phyloP scores from a whole-genome alignment of 495 filamentous ascomycete species.

The Oidiodendron maius region DNA sequence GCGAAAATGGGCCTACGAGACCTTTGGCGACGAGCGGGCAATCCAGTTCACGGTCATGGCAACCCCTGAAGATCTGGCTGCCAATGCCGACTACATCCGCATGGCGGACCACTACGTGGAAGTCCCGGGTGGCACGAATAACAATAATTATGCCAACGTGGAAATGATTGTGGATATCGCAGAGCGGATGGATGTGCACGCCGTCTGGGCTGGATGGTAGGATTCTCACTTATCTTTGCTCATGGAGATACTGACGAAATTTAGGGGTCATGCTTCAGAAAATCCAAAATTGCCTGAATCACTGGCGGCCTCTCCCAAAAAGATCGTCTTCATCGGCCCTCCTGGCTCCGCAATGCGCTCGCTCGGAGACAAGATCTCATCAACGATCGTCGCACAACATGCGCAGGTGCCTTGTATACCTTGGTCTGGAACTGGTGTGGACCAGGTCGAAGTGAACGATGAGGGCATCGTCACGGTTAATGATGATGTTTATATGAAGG shows the following conservation, averaged over 20 bases:
- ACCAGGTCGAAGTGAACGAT: constrained; percentile 69
- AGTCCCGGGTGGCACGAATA: constrained; percentile 98
- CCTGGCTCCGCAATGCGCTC: constrained; percentile 98
- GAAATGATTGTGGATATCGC: constrained; percentile 98
- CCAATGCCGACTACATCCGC: constrained; percentile 98
- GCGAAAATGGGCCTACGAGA: constrained; percentile 99
- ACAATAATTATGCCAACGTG: constrained; percentile 99
- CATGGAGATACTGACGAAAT: constrained; percentile 5
- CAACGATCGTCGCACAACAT: constrained; percentile 98
- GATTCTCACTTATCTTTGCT: constrained; percentile 19
- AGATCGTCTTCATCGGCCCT: constrained; percentile 98
- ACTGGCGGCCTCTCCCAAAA: constrained; percentile 89
- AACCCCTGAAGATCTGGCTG: constrained; percentile 95
- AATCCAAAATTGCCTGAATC: constrained; percentile 97
- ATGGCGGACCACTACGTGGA: constrained; percentile 99
- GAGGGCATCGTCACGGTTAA: constrained; percentile 88
- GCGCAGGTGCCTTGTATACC: constrained; percentile 96
- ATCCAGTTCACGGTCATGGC: constrained; percentile 99
- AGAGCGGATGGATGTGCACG: constrained; percentile 97
- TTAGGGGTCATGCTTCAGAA: constrained; percentile 95
- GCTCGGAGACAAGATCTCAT: constrained; percentile 98
- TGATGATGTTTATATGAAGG: constrained; percentile 80
- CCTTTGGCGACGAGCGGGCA: constrained; percentile 93
- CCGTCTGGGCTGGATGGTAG: constrained; percentile 98
- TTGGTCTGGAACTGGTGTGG: constrained; percentile 93